These are phyloP conservation scores for Monosporozyma aerobia DNA, from an alignment of 805 yeast species.

Conservation along the genomic window DNA sequence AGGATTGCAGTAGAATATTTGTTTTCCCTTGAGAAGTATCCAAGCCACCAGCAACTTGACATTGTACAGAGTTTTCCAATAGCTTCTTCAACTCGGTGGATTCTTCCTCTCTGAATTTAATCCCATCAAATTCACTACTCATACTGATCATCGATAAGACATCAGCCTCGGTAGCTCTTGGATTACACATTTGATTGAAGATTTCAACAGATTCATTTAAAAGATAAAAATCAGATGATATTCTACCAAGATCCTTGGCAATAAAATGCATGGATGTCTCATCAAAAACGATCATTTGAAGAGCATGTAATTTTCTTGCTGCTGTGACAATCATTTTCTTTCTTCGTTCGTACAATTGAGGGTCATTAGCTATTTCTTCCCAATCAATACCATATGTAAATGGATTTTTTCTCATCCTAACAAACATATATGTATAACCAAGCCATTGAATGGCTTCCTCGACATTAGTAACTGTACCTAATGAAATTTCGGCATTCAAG, in stretches of 20 bases:
- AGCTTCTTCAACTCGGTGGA: constrained; percentile 57
- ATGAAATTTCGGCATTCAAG: constrained; percentile 88
- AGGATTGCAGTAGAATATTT: constrained; percentile 79
- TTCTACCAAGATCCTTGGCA: constrained; percentile 84
- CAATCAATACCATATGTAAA: constrained; percentile 85
- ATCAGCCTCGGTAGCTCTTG: constrained; percentile 87
- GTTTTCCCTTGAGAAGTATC: constrained; percentile 81
- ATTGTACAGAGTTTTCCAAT: constrained; percentile 52
- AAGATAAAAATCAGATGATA: constrained; percentile 89
- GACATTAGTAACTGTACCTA: constrained; percentile 90
- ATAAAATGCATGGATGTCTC: constrained; percentile 71
- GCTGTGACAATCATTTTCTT: constrained; percentile 69
- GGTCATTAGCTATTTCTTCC: constrained; percentile 78
- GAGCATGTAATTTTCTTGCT: constrained; percentile 70
- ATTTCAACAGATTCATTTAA: constrained; percentile 79
- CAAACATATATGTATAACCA: constrained; percentile 93
- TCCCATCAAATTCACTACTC: constrained; percentile 89
- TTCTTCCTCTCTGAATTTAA: constrained; percentile 86
- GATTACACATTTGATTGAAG: constrained; percentile 75
- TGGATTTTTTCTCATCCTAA: constrained; percentile 91
- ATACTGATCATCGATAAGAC: constrained; percentile 77
- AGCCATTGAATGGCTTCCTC: constrained; percentile 95
- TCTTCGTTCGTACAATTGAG: constrained; percentile 62
- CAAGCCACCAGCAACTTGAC: constrained; percentile 71
- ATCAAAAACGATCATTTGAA: constrained; percentile 92